phyloP scores from a whole-genome alignment of 345 rosid genomes.

The Geranium brycei region DNA sequence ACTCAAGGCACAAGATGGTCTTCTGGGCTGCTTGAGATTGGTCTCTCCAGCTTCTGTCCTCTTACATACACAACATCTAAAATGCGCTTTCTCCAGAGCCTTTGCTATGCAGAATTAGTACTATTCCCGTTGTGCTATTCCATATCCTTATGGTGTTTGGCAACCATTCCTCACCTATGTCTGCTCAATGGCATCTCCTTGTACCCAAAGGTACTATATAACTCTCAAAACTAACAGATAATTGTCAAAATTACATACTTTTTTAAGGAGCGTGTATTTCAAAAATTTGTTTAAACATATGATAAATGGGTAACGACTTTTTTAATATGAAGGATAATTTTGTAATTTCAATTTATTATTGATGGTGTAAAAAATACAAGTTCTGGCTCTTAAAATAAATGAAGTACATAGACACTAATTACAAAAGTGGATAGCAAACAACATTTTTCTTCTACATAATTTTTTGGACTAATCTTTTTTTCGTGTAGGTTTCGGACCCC shows the following conservation, averaged over 20 bases:
- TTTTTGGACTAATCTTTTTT: neutral
- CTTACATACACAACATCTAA: conserved; percentile 20
- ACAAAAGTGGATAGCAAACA: conserved; percentile 35
- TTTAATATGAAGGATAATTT: no score
- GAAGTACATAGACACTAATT: conserved; percentile 12
- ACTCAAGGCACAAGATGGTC: conserved; percentile 29
- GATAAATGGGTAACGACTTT: no score
- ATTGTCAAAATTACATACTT: no score
- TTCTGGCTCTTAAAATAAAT: no score
- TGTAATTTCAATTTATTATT: no score
- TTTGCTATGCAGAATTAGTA: conserved; percentile 16
- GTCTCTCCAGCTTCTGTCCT: conserved; percentile 27
- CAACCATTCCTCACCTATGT: conserved; percentile 29
- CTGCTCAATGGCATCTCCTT: conserved; percentile 27
- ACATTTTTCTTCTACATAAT: no score
- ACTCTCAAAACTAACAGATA: no score
- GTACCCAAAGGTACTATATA: conserved; percentile 24
- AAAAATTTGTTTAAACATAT: no score
- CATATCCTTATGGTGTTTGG: conserved; percentile 23
- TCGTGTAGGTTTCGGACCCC: conserved; percentile 18
- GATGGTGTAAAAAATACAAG: no score
- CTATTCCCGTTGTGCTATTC: conserved; percentile 8
- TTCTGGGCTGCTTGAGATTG: conserved; percentile 16
- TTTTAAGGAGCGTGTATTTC: no score
- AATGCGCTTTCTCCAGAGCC: conserved; percentile 16